A percentile compares a stretch with the other conserved stretches of the same genome.
phyloP scores from a whole-genome alignment of 1,284 basidiomycete genomes.

The Laetiporus sulphureus region DNA sequence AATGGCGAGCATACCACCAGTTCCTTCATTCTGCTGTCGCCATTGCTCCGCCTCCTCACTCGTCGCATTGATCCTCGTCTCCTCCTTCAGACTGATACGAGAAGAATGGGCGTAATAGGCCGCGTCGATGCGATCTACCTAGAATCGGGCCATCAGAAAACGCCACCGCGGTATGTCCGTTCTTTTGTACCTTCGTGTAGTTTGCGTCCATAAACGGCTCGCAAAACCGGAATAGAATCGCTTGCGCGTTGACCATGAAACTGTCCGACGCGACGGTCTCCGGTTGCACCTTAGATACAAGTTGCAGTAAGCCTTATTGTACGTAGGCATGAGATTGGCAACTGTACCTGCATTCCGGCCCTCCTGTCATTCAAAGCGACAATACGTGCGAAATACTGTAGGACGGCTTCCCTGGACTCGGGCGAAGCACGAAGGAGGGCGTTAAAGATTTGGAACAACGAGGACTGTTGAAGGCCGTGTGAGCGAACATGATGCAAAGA shows the following conservation, averaged over 20 bases:
- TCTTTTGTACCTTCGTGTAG: constrained; percentile 69
- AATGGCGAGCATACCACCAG: constrained; percentile 32
- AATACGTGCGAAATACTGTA: constrained; percentile 79
- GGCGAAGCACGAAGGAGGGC: constrained; percentile 80
- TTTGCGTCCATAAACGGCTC: constrained; percentile 95
- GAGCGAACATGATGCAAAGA: background rate
- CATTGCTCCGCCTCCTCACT: constrained; percentile 78
- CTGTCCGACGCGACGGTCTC: constrained; percentile 86
- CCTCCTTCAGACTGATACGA: constrained; percentile 74
- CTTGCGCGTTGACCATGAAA: constrained; percentile 90
- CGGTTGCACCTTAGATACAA: constrained; percentile 59
- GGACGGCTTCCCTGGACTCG: constrained; percentile 74
- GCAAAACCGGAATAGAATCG: constrained; percentile 81
- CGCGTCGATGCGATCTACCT: constrained; percentile 91
- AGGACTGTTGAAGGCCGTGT: constrained; percentile 38
- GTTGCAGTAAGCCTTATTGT: background rate
- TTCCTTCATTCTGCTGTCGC: constrained; percentile 44
- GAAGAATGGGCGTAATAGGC: constrained; percentile 71
- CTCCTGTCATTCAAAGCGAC: constrained; percentile 79
- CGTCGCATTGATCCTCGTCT: constrained; percentile 89
- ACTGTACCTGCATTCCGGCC: constrained; percentile 79
- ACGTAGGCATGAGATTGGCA: background rate
- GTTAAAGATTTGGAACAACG: constrained; percentile 88
- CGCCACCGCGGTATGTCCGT: background rate
- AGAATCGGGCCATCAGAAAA: background rate